Evolutionary conservation across 2,329 filamentous ascomycete species (phyloP), one percentile per base, ranked within the genome.

Genomic region (Chalaropsis thielavioides): DNA sequence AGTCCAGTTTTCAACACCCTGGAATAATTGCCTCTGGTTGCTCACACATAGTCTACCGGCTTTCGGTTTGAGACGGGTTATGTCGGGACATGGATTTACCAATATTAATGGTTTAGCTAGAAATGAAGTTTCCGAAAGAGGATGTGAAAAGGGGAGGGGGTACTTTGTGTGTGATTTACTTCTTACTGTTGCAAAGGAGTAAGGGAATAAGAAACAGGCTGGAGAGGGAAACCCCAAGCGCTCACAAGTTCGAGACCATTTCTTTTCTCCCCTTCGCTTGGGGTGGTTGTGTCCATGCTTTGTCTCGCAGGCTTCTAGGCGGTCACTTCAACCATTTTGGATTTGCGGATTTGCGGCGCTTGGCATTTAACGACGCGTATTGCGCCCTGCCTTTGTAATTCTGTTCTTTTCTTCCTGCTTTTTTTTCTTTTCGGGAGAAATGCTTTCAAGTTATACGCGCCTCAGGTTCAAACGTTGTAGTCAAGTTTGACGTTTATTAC

Each of bases 171-270:
- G 27, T 58, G 51, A 58, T 58, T 58, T 58, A 4, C 51, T 58
- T 35, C 46, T 51, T 15, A 27, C 46, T 35, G 51, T 35, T 58
- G 31, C 51, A 35, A 35, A 31, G 27, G 17, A 17, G 35, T 38
- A n/a, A 15, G 24, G 51, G 13, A 31, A 11, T 24, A 27, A 13
- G 15, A 8, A 31, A 58, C n/a, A 27, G 15, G 15, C 51, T 31
- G 51, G 24, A 58, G 51, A 58, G 19, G 51, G 51, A 31, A 58
- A 58, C 17, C 51, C 51, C 51, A 58, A 58, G 51, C 51, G 51
- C 51, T 35, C 51, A n/a, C 27, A 35, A 58, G 51, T 35, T 58
- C 51, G 13, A 58, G 51, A 35, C 51, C 51, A 24, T 35, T 58
- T n/a, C 17, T 5, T 27, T n/a, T 35, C 11, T 24, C 46, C 2